Base-by-base conservation (phyloP, 2,329 filamentous ascomycete species). In the Pestalotiopsis sp. region DNA sequence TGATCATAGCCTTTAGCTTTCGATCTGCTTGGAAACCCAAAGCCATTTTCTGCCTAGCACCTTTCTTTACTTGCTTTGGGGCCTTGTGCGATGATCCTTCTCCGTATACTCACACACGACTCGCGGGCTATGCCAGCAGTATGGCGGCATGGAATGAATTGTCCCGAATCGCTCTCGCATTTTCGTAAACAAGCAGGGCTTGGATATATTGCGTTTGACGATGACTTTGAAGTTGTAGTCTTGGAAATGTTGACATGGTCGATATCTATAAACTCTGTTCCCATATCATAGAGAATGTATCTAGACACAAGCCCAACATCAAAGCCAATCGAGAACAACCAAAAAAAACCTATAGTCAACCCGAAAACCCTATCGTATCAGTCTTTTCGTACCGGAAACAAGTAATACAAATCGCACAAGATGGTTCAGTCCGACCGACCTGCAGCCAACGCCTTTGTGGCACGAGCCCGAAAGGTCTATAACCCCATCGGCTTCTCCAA, bases 401-500 rank as follows among this genome's bases (percentile, higher is more conserved):
- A 17, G 14, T 1, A 6, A 23, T 11, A 59, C 13, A 12, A 59
- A 9, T 27, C 57, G 20, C 17, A 36, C 27, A 61, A 6, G 4
- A 67, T 67, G 66, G 66, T 52, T 36, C 38, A 62, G 23, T 67
- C 66, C 41, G 20, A 25, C 13, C 62, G 41, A 36, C 67, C 64
- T 7, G 63, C 67, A 23, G 67, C 64, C 73, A 83, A 90, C 69
- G 83, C 63, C 31, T 71, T 73, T 49, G 72, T 72, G 20, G 69
- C 71, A 17, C 27, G 45, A n/a, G 70, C 71, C 27, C 72, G 77
- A 36, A 81, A 78, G 63, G 61, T 86, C 20, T 86, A 85, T 73
- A 77, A 80, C 58, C 78, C 82, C 2, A 69, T 89, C 31, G 88
- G 88, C 63, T 91, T 91, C 78, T 76, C 78, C 2, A 86, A 86